These are phyloP conservation scores for Barnettozyma botsteinii DNA, from an alignment of 805 yeast genomes.

Conservation along the genomic window DNA sequence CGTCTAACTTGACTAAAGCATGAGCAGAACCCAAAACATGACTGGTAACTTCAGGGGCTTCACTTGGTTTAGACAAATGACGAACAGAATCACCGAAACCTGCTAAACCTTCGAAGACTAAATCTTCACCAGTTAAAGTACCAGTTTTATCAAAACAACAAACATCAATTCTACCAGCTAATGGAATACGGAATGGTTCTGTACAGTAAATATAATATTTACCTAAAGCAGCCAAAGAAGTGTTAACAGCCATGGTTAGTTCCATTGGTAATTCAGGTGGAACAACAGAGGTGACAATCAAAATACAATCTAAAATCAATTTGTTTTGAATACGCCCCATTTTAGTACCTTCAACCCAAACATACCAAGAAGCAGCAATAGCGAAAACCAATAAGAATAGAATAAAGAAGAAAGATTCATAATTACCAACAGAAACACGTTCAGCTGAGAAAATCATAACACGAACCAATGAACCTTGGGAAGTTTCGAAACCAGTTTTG, in stretches of 20 bases:
- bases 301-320: conserved; percentile 88
- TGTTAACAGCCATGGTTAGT: conserved; percentile 95
- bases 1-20: conserved; percentile 89
- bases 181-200: conserved; percentile 96
- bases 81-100: conserved; percentile 57
- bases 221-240: conserved; percentile 80
- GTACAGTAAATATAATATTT: conserved; percentile 92
- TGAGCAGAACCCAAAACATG: conserved; percentile 90
- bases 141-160: conserved; percentile 99
- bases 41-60: conserved; percentile 65
- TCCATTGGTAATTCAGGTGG: conserved; percentile 99
- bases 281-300: conserved; percentile 94
- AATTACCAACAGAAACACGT: conserved; percentile 92
- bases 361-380: conserved; percentile 93
- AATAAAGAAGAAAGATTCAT: conserved; percentile 89
- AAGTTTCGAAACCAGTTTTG: conserved; percentile 97
- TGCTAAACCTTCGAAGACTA: conserved; percentile 94
- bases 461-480: conserved; percentile 95
- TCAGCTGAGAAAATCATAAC: conserved; percentile 97
- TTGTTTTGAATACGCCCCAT: conserved; percentile 95
- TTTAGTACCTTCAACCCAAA: conserved; percentile 95
- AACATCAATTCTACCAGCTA: conserved; percentile 96
- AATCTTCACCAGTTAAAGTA: conserved; percentile 94
- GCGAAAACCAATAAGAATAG: conserved; percentile 87
- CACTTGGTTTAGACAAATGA: conserved; percentile 45